A percentile compares a stretch with the other conserved stretches of the same genome.
phyloP scores from a whole-genome alignment of 768 basidiomycete species.

The Exsudoporus frostii region DNA sequence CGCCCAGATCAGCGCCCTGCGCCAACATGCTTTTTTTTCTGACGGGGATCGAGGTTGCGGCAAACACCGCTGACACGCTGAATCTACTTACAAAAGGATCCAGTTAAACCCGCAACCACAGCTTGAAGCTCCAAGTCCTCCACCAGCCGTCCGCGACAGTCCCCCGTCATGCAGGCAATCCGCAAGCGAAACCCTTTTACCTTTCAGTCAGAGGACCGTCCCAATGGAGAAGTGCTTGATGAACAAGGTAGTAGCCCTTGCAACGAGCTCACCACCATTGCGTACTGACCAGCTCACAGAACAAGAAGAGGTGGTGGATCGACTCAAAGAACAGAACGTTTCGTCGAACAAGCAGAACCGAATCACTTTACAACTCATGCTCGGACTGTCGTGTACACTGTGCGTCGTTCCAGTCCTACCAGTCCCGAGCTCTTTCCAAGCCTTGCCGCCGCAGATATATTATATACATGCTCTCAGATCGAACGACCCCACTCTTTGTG shows the following conservation, averaged over 20 bases:
- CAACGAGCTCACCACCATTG: neutral
- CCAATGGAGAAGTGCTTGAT: conserved; percentile 40
- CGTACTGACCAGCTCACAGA: conserved; percentile 37
- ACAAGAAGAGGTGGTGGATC: conserved; percentile 57
- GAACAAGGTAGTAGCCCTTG: conserved; percentile 45
- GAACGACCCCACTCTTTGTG: conserved; percentile 46
- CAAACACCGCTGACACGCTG: conserved; percentile 3
- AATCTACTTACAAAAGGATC: conserved; percentile 8
- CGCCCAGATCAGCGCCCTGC: conserved; percentile 2
- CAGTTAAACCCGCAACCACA: neutral
- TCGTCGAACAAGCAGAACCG: conserved; percentile 42
- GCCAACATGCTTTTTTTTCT: neutral
- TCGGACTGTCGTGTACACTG: conserved; percentile 47
- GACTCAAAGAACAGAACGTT: conserved; percentile 43
- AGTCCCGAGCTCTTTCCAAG: conserved; percentile 3
- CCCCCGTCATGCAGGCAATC: conserved; percentile 29
- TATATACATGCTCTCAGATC: conserved; percentile 41
- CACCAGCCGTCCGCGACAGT: neutral
- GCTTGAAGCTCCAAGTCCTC: neutral
- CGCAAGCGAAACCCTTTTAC: conserved; percentile 48
- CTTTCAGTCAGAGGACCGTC: conserved; percentile 31
- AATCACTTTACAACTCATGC: conserved; percentile 37
- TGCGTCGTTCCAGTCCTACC: conserved; percentile 28
- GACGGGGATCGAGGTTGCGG: neutral
- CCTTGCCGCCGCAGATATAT: conserved; percentile 40